Evolutionary conservation across 805 yeast genomes (phyloP).

Genomic region (Pichia gijzeniarum): DNA sequence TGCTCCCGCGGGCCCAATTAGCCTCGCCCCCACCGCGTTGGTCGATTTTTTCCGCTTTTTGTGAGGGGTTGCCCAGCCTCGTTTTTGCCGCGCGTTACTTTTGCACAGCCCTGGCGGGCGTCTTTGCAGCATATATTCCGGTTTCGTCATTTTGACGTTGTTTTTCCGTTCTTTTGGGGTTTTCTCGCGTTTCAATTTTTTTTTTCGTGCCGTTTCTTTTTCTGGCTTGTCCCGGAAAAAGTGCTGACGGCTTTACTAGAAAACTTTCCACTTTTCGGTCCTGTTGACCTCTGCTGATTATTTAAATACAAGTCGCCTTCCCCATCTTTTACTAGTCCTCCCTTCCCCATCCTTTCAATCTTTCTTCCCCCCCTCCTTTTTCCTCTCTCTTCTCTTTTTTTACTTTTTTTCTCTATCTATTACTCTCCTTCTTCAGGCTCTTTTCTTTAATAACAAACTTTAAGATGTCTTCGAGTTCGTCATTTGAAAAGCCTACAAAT

Average conservation of each 20-base stretch:
- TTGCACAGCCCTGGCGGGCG: too few species aligned
- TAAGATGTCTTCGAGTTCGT: slow-evolving; percentile 10
- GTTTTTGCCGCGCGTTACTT: too few species aligned
- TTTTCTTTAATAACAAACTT: not conserved
- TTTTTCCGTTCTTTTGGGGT: not conserved
- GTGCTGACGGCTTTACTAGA: too few species aligned
- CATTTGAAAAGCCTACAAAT: slow-evolving; percentile 2
- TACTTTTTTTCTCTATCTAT: not conserved
- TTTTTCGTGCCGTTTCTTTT: not conserved
- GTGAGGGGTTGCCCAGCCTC: too few species aligned
- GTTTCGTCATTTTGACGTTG: too few species aligned
- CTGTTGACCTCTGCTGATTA: not conserved
- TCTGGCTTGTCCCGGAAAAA: not conserved
- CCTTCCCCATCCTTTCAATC: not conserved
- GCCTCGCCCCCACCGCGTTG: too few species aligned
- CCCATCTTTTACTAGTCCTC: slow-evolving; percentile 1
- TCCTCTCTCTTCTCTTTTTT: not conserved
- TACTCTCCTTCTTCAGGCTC: not conserved
- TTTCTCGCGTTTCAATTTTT: not conserved
- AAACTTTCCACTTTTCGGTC: not conserved
- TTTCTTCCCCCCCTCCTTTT: not conserved
- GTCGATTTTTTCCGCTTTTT: too few species aligned
- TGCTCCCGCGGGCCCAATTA: too few species aligned
- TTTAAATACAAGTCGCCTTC: not conserved
- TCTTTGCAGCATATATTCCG: too few species aligned